Conservation (phyloP, 2,329 filamentous ascomycete species). For the Gnomoniopsis sp. region DNA sequence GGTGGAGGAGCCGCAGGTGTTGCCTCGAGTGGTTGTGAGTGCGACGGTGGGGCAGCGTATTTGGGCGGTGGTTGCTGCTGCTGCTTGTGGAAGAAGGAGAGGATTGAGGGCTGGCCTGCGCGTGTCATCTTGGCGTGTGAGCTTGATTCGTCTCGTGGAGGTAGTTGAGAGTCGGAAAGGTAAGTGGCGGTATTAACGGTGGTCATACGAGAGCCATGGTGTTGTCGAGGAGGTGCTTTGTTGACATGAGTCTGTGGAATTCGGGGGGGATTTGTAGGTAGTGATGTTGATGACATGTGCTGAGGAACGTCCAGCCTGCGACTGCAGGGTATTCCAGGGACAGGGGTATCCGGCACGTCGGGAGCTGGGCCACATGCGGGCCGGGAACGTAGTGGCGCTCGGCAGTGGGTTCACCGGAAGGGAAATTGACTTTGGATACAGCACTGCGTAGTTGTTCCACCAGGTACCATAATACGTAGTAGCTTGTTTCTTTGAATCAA, state of each 20-base stretch:
- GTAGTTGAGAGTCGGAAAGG: not conserved
- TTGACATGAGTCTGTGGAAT: not conserved
- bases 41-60: constrained; percentile 38
- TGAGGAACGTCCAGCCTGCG: too few relatives aligned
- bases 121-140: constrained; percentile 28
- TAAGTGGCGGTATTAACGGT: not conserved
- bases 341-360: too few relatives aligned
- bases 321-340: too few relatives aligned
- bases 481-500: too few relatives aligned
- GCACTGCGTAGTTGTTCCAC: too few relatives aligned
- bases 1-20: constrained; percentile 21
- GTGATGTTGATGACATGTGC: not conserved
- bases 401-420: too few relatives aligned
- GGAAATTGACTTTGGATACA: too few relatives aligned
- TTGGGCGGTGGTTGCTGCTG: constrained; percentile 35
- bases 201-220: constrained; percentile 10
- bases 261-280: not conserved
- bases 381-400: too few relatives aligned
- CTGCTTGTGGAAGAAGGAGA: constrained; percentile 54
- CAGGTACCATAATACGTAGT: too few relatives aligned
- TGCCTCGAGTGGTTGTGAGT: constrained; percentile 17
- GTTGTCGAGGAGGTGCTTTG: not conserved
- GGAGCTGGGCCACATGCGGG: too few relatives aligned
- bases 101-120: constrained; percentile 48
- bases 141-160: not conserved